phyloP scores from a whole-genome alignment of 2,329 filamentous ascomycete genomes.

The Fonsecaea erecta region DNA sequence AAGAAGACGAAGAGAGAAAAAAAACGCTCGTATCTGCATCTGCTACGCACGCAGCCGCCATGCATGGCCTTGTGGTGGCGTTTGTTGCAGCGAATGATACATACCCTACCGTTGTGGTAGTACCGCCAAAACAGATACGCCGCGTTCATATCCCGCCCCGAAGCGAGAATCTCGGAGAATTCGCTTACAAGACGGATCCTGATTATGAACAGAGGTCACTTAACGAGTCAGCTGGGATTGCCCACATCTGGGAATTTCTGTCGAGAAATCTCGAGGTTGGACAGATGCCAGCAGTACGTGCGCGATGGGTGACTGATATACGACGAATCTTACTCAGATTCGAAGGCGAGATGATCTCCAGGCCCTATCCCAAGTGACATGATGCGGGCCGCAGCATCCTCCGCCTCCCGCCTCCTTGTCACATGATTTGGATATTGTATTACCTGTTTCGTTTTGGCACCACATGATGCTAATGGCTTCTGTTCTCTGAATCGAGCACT shows the following conservation, averaged over 20 bases:
- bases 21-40: background rate
- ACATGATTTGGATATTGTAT: conserved; percentile 1
- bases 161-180: background rate
- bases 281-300: background rate
- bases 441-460: background rate
- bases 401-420: background rate
- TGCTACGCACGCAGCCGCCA: background rate
- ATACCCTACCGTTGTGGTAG: background rate
- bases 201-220: background rate
- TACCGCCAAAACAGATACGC: background rate
- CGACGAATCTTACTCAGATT: conserved; percentile 15
- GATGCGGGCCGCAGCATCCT: background rate
- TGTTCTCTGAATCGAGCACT: background rate
- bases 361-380: background rate
- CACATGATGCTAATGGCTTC: background rate
- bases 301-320: background rate
- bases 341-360: background rate
- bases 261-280: background rate
- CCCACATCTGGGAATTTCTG: background rate
- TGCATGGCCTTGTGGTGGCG: background rate
- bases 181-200: background rate
- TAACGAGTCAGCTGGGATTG: background rate
- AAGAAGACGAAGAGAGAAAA: background rate
- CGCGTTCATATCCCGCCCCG: background rate
- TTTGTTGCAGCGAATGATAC: background rate